Evolutionary conservation across 768 basidiomycete species (phyloP).

Genomic region (Gloeophyllum trabeum): DNA sequence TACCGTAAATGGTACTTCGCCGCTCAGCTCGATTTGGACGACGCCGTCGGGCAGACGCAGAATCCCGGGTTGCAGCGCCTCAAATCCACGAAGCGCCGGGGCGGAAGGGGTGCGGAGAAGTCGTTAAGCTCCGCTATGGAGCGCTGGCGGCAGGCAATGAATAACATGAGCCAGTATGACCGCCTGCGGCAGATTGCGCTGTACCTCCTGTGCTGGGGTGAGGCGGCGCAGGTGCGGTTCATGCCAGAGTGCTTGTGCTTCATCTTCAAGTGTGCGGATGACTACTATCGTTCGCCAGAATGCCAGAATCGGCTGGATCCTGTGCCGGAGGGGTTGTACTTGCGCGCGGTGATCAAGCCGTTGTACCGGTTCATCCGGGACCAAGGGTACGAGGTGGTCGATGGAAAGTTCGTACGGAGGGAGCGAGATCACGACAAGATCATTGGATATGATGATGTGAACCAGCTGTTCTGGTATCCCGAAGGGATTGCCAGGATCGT

Average conservation of each 20-base stretch:
- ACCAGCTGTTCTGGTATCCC: slow-evolving; percentile 99
- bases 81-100: slow-evolving; percentile 49
- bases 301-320: slow-evolving; percentile 89
- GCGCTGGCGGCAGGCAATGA: slow-evolving; percentile 96
- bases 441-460: slow-evolving; percentile 98
- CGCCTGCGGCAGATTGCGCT: slow-evolving; percentile 93
- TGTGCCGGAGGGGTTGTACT: slow-evolving; percentile 91
- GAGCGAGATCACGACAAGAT: slow-evolving; percentile 91
- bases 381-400: slow-evolving; percentile 93
- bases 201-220: slow-evolving; percentile 94
- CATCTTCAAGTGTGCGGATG: slow-evolving; percentile 99
- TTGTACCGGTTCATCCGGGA: slow-evolving; percentile 95
- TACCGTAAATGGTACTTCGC: slow-evolving; percentile 99
- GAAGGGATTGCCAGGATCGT: slow-evolving; percentile 93
- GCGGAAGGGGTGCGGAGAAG: slow-evolving; percentile 47
- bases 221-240: slow-evolving; percentile 95
- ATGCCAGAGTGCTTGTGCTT: slow-evolving; percentile 95
- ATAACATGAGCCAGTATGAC: slow-evolving; percentile 97
- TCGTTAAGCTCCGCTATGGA: slow-evolving; percentile 76
- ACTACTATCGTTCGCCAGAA: slow-evolving; percentile 98
- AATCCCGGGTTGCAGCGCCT: slow-evolving; percentile 85
- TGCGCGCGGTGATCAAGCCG: slow-evolving; percentile 84
- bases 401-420: slow-evolving; percentile 87
- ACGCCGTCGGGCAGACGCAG: slow-evolving; percentile 86
- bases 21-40: slow-evolving; percentile 96